phyloP scores from a whole-genome alignment of 108 stramenopile species.

The Cyclotella sp. region DNA sequence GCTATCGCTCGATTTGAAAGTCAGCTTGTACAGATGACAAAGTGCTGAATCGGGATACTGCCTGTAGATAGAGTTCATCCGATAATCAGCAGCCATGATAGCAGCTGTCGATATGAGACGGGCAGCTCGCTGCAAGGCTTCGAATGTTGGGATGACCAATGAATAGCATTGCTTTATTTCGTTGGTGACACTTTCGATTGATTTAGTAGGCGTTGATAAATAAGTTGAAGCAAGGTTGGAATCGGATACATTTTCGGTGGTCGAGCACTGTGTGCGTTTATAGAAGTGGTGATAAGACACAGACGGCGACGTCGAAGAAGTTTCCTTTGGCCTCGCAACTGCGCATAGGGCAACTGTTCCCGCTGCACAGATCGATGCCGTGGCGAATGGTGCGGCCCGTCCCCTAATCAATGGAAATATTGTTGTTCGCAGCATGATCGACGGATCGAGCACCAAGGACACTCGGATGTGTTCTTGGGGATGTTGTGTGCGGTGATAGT shows the following conservation, averaged over 20 bases:
- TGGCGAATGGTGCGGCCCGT: neutral
- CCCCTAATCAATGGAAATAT: neutral
- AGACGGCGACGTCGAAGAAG: neutral
- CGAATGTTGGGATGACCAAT: slow-evolving; percentile 62
- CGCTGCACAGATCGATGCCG: neutral
- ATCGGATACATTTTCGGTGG: neutral
- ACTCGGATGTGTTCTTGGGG: too few relatives aligned
- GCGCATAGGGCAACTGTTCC: too few relatives aligned
- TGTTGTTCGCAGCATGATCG: neutral
- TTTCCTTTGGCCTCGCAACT: neutral
- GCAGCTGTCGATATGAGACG: slow-evolving; percentile 63
- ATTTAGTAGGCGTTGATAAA: neutral
- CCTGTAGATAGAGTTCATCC: slow-evolving; percentile 33
- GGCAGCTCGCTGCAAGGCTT: slow-evolving; percentile 65
- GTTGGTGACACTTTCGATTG: neutral
- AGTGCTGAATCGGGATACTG: slow-evolving; percentile 26
- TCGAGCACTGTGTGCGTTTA: neutral
- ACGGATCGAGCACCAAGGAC: too few relatives aligned
- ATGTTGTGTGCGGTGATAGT: too few relatives aligned
- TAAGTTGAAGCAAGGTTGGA: neutral
- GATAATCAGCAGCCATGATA: slow-evolving; percentile 71
- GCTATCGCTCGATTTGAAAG: slow-evolving; percentile 2
- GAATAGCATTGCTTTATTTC: slow-evolving; percentile 16
- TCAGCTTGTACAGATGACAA: neutral
- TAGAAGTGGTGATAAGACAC: neutral